Evolutionary conservation across 768 basidiomycete genomes (phyloP), one percentile per base, ranked within the genome.

Genomic region (Harrya chromipes): DNA sequence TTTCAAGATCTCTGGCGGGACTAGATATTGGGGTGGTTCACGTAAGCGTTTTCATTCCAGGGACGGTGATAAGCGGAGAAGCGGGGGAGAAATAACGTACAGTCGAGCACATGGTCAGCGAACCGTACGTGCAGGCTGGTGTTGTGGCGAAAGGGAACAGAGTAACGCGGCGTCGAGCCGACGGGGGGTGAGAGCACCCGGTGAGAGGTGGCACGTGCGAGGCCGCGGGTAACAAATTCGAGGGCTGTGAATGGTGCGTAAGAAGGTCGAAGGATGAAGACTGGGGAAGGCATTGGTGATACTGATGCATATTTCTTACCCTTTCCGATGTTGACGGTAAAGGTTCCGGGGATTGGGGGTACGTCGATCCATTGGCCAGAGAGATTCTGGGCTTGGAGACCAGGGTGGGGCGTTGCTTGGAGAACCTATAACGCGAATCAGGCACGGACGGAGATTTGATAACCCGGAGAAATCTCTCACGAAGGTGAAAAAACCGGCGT

Each of bases 71-170:
- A 9, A 8, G 1, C n/a, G 10, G 16, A 2, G 6, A 9, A 8
- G 1, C n/a, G 10, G 16, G 3, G 6, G 3, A 14, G 19, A 45
- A 11, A 58, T 48, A 71, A 74, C 72, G 20, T 76, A 79, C 74
- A 66, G 5, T 71, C 63, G 17, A 78, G 66, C 6, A 69, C 75
- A 3, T 74, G 45, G 35, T 80, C 72, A 24, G 65, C 69, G 16
- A 91, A 69, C 40, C 72, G 69, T 4, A 81, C 72, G 33, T 75
- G 70, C 38, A 86, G 70, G 6, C 81, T 71, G 46, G 91, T 90
- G 55, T 83, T 87, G 58, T 91, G 89, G 78, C 92, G 91, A 70
- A 90, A 90, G 0, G 90, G 90, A 0, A 92, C 79, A 0, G 88
- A 90, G 67, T 89, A 91, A 10, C 90, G 82, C 0, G 87, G 80